Percentiles rank a stretch among this genome's conserved stretches.
Evolutionary conservation across 2,329 filamentous ascomycete genomes (phyloP).

Genomic region (Dactylellina parvicollis): DNA sequence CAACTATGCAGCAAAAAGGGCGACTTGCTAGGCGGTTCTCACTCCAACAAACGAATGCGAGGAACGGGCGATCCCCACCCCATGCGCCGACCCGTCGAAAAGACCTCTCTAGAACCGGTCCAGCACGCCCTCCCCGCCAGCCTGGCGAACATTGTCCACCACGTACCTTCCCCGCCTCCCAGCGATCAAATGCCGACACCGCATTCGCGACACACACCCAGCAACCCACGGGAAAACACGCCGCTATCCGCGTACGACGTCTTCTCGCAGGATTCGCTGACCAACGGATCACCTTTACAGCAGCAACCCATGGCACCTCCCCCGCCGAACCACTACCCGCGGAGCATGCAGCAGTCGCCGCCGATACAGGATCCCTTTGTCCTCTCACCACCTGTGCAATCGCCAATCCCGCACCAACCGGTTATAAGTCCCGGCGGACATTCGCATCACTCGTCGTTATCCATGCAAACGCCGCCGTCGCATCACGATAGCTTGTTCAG

Average conservation of each 20-base stretch:
- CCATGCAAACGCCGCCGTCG: conserved; percentile 45
- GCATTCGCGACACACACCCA: conserved; percentile 35
- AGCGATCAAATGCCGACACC: conserved; percentile 46
- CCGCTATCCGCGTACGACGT: conserved; percentile 33
- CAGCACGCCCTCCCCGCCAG: conserved; percentile 55
- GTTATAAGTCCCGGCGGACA: conserved; percentile 51
- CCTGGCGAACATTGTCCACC: conserved; percentile 56
- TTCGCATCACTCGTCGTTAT: conserved; percentile 45
- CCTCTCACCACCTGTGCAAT: conserved; percentile 42
- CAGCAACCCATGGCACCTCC: conserved; percentile 47
- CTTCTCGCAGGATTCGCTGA: conserved; percentile 34
- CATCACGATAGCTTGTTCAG: conserved; percentile 41
- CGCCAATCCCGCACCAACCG: conserved; percentile 35
- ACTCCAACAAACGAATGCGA: conserved; percentile 54
- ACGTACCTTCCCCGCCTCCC: conserved; percentile 36
- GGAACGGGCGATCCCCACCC: conserved; percentile 52
- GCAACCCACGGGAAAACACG: conserved; percentile 20
- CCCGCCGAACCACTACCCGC: conserved; percentile 30
- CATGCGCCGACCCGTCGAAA: conserved; percentile 38
- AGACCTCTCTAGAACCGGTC: conserved; percentile 48
- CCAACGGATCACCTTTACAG: conserved; percentile 29
- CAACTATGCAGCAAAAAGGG: conserved; percentile 54
- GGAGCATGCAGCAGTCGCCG: conserved; percentile 44
- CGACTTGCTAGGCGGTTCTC: conserved; percentile 50
- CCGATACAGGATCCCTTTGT: conserved; percentile 51